phyloP scores from a whole-genome alignment of 78 protist species.

The Guillardia theta region DNA sequence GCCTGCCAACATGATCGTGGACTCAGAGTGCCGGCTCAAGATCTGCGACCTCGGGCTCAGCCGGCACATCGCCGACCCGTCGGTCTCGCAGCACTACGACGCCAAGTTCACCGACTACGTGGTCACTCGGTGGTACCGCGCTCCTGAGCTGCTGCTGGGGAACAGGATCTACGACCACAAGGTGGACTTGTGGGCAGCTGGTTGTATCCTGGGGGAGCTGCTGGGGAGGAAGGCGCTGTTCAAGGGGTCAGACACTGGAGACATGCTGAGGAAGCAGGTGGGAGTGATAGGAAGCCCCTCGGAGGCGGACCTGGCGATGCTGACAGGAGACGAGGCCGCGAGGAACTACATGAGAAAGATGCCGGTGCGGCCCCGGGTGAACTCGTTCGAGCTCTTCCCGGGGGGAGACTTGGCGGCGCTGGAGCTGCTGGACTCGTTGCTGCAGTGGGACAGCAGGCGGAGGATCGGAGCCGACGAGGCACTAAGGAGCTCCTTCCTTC shows the following conservation, averaged over 20 bases:
- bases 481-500: neutral
- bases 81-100: neutral
- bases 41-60: slow-evolving; percentile 98
- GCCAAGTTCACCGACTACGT: slow-evolving; percentile 64
- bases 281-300: neutral
- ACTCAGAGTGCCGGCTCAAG: slow-evolving; percentile 79
- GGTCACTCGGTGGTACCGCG: slow-evolving; percentile 97
- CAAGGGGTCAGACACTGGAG: slow-evolving; percentile 72
- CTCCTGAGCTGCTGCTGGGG: slow-evolving; percentile 98
- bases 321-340: neutral
- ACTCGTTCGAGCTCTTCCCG: neutral
- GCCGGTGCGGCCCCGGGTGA: neutral
- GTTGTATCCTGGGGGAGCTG: slow-evolving; percentile 28
- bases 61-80: slow-evolving; percentile 63
- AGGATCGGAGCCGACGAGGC: neutral
- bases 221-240: slow-evolving; percentile 73
- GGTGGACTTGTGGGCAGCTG: slow-evolving; percentile 42
- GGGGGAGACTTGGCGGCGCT: neutral
- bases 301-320: neutral
- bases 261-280: neutral
- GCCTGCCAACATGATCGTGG: slow-evolving; percentile 95
- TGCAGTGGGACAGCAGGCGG: neutral
- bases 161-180: slow-evolving; percentile 66
- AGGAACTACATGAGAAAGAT: neutral
- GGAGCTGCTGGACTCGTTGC: neutral